These are phyloP conservation scores for Neoboletus magnificus DNA, from an alignment of 768 basidiomycete species.

Conservation along the genomic window DNA sequence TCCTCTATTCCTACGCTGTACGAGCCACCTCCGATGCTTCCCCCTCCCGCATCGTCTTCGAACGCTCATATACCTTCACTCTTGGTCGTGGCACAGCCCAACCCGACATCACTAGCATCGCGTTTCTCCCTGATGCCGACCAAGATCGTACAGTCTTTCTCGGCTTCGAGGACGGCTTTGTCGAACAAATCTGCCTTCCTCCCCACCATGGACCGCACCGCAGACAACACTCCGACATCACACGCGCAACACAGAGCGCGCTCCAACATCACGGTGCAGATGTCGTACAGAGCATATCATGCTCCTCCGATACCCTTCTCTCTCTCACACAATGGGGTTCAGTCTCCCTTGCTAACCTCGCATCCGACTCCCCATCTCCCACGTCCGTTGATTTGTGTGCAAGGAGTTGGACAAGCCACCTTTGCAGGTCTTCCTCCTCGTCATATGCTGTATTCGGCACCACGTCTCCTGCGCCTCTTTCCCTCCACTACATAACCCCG, in stretches of 20 bases:
- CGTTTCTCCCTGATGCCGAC: conserved; percentile 45
- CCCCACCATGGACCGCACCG: conserved; percentile 5
- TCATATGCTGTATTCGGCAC: conserved; percentile 70
- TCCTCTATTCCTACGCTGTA: conserved; percentile 58
- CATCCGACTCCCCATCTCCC: conserved; percentile 15
- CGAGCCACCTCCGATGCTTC: conserved; percentile 25
- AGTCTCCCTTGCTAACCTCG: conserved; percentile 38
- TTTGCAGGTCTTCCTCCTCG: conserved; percentile 47
- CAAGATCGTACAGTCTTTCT: conserved; percentile 46
- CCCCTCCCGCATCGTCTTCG: conserved; percentile 45
- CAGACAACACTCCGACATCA: conserved; percentile 18
- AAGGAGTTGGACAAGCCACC: conserved; percentile 63
- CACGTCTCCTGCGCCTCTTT: conserved; percentile 53
- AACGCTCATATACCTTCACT: conserved; percentile 43
- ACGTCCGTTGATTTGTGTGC: conserved; percentile 42
- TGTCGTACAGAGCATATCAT: conserved; percentile 54
- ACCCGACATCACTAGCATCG: conserved; percentile 54
- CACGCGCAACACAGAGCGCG: conserved; percentile 19
- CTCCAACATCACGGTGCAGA: conserved; percentile 41
- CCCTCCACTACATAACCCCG: conserved; percentile 51
- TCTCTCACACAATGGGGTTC: conserved; percentile 57
- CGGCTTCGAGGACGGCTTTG: conserved; percentile 57
- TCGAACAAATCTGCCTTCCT: conserved; percentile 46
- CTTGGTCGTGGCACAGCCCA: conserved; percentile 27
- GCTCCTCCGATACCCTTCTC: conserved; percentile 43